Percentiles rank a stretch among this genome's conserved stretches.
phyloP scores from a whole-genome alignment of 352 stramenopile genomes.

The Phytophthora nicotianae region DNA sequence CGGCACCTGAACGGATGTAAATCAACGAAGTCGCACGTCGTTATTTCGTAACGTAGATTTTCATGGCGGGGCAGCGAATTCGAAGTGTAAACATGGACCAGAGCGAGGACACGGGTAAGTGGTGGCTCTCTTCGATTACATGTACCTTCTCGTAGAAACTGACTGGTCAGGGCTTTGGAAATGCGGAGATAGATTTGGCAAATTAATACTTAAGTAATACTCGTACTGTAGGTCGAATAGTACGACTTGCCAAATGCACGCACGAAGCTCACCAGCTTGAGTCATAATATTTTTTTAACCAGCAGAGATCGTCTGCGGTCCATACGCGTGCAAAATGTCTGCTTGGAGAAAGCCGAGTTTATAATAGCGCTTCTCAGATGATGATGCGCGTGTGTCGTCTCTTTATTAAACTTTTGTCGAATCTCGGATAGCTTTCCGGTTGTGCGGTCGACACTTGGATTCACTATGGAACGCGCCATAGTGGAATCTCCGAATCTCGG shows the following conservation, averaged over 20 bases:
- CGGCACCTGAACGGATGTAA: neutral
- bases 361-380: neutral
- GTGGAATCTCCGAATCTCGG: constrained; percentile 21
- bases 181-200: neutral
- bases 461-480: constrained; percentile 5
- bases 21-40: neutral
- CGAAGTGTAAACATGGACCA: neutral
- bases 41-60: no score
- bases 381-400: constrained; percentile 1
- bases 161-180: neutral
- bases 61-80: neutral
- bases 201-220: no score
- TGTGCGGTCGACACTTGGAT: constrained; percentile 11
- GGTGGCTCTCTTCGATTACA: no score
- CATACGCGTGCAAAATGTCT: neutral
- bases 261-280: no score
- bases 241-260: no score
- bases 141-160: neutral
- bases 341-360: neutral
- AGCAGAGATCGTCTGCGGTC: neutral
- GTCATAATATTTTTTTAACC: no score
- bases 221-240: no score
- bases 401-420: neutral
- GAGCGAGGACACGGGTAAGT: neutral
- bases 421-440: constrained; percentile 16